phyloP scores from a whole-genome alignment of 805 yeast species.

The Danielia reshetovae region DNA sequence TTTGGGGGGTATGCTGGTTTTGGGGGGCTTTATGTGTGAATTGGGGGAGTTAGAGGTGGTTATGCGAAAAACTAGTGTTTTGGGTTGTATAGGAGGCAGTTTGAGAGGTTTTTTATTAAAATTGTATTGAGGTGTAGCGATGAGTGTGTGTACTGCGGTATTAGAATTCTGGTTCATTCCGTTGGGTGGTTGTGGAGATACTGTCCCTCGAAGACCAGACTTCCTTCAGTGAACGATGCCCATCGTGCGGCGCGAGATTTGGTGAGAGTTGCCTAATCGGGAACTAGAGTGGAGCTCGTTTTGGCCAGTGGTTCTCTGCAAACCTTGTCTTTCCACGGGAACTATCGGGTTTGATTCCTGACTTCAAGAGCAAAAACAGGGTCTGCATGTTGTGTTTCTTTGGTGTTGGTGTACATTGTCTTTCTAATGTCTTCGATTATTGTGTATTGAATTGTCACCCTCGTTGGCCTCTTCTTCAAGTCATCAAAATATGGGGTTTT shows the following conservation, averaged over 20 bases:
- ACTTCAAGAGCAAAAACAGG: no score
- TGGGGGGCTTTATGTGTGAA: neutral
- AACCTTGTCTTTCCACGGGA: no score
- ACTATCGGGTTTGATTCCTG: no score
- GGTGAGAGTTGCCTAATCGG: slow-evolving; percentile 2
- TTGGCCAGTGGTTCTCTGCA: no score
- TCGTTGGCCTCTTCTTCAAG: no score
- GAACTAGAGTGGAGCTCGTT: no score
- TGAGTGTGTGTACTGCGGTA: neutral
- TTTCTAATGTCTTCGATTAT: no score
- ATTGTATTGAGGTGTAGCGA: neutral
- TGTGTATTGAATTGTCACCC: no score
- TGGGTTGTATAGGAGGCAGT: neutral
- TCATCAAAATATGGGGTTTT: no score
- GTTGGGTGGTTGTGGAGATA: neutral
- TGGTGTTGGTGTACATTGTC: no score
- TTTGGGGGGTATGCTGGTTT: neutral
- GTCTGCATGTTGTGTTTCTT: no score
- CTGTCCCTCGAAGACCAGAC: neutral
- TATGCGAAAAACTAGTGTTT: neutral
- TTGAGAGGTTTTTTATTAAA: neutral
- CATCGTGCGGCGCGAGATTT: slow-evolving; percentile 19
- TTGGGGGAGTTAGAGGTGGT: neutral
- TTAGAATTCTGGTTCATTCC: neutral
- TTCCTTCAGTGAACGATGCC: slow-evolving; percentile 12